Base-by-base conservation (phyloP, 441 rosid genomes). In the Viola pubescens region DNA sequence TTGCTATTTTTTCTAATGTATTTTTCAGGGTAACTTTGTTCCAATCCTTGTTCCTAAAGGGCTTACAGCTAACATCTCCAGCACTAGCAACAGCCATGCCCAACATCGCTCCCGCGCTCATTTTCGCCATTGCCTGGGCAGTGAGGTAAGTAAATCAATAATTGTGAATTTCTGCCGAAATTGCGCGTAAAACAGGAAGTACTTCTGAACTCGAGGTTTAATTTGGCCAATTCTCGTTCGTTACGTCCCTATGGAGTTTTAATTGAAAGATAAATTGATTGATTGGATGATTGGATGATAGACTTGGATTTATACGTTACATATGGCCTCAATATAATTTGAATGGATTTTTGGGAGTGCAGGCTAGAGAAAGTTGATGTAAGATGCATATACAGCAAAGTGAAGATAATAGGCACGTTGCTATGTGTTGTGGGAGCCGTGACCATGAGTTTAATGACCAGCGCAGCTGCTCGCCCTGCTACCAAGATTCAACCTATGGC, bases 1-100 rank as follows among this genome's bases (percentile, higher is more conserved):
- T 3, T 37, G 54, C 9, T 46, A 10, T 14, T 16, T 9, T 55
- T 61, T 44, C 2, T 3, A 26, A 26, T 42, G 50, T 43, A 54
- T 61, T 26, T 12, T 52, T 34, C 87, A 91, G 97, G 77, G 85
- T 89, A 48, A 87, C 94, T 46, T 62, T 87, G 66, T 89, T 87
- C 63, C 97, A 92, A 59, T 68, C 77, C 39, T 69, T 87, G 43
- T 81, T 80, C 65, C 71, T 89, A n/a, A 77, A 87, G 68, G 97
- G 98, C 59, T 82, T 92, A 45, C 68, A 84, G 63, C 70, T 84
- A 52, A 89, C 91, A 7, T 87, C 97, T 54, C 91, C 95, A 46
- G 86, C 94, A 48, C 60, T 85, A 72, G 97, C 95, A 56, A 92
- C 95, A 44, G 90, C 98, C 39, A 92, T 92, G 98, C 98, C 90